A percentile compares a stretch with the other conserved stretches of the same genome.
Evolutionary conservation across 140 eudicot genomes (phyloP).

Genomic region (Stevia rebaudiana): DNA sequence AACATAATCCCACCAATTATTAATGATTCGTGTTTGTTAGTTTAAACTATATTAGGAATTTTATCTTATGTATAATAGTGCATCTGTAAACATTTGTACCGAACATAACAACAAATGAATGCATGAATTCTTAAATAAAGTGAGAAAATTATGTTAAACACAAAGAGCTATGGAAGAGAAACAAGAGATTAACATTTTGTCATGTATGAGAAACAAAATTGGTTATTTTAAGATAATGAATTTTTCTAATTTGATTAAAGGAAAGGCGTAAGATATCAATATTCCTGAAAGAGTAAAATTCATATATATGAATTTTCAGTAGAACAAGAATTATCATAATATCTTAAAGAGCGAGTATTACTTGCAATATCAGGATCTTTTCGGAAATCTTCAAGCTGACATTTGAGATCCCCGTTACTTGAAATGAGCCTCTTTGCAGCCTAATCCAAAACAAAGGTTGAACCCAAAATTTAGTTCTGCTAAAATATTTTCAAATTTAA

Average conservation of each 20-base stretch:
- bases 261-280: neutral
- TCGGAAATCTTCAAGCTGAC: conserved; percentile 61
- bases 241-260: neutral
- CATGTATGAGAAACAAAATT: neutral
- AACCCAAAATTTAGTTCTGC: conserved; percentile 3
- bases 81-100: neutral
- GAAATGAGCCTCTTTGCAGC: conserved; percentile 83
- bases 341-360: conserved; percentile 25
- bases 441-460: conserved; percentile 32
- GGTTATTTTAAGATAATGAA: neutral
- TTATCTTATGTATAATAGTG: neutral
- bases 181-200: neutral
- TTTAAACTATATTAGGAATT: neutral
- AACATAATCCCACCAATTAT: neutral
- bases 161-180: neutral
- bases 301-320: neutral
- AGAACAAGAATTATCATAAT: conserved; percentile 4
- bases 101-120: neutral
- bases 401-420: conserved; percentile 73
- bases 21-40: neutral
- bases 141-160: neutral
- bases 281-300: neutral
- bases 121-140: neutral
- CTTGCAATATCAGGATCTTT: conserved; percentile 78
- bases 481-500: neutral